These are phyloP conservation scores for Alectoria sarmentosa DNA, from an alignment of 495 filamentous ascomycete genomes.

Conservation along the genomic window DNA sequence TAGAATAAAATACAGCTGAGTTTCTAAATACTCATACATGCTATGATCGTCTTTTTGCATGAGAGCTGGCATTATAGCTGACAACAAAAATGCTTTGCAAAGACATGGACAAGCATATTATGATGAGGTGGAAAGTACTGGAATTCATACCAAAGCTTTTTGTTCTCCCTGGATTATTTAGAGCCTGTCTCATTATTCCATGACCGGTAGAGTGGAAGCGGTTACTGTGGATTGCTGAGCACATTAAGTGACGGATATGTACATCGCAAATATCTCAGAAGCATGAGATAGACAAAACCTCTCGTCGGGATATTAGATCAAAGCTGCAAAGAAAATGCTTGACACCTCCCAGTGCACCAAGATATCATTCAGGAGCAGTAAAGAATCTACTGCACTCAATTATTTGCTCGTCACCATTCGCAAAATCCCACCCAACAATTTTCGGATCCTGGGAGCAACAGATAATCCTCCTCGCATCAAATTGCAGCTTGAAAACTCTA, in stretches of 20 bases:
- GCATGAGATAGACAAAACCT: neutral
- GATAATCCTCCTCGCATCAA: slow-evolving; percentile 88
- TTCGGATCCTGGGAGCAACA: slow-evolving; percentile 84
- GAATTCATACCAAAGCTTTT: neutral
- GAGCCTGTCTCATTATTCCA: neutral
- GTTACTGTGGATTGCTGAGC: neutral
- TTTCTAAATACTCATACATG: too few species aligned
- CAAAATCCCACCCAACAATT: slow-evolving; percentile 98
- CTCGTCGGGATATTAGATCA: neutral
- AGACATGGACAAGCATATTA: neutral
- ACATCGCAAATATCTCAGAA: neutral
- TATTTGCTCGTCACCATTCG: slow-evolving; percentile 76
- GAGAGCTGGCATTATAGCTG: neutral
- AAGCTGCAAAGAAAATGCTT: neutral
- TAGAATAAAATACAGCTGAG: too few species aligned
- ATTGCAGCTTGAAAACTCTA: slow-evolving; percentile 96
- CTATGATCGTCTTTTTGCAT: neutral
- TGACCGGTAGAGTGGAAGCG: neutral
- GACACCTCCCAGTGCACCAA: neutral
- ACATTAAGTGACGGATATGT: neutral
- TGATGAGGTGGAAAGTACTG: neutral
- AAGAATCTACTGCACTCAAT: slow-evolving; percentile 79
- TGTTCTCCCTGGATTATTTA: neutral
- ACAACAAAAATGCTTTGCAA: neutral
- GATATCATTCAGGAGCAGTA: slow-evolving; percentile 20